A percentile compares a stretch with the other conserved stretches of the same genome.
phyloP scores from a whole-genome alignment of 768 basidiomycete species.

The Strobilomyces confusus region DNA sequence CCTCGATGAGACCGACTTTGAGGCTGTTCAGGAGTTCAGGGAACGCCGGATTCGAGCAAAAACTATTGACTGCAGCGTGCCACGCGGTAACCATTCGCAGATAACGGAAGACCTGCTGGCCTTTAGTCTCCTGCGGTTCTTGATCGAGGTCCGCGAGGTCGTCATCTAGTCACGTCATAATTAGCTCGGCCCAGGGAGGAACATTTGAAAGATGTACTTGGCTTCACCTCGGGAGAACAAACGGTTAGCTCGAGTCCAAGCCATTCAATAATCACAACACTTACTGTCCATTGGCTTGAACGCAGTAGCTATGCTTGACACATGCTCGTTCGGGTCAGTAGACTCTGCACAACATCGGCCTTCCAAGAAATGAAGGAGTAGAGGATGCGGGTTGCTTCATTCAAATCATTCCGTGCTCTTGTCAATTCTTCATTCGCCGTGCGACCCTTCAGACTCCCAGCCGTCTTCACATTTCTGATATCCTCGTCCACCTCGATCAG shows the following conservation, averaged over 20 bases:
- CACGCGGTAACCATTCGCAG: background rate
- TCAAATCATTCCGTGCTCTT: background rate
- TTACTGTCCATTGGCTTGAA: background rate
- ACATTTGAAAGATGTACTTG: background rate
- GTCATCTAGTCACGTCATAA: background rate
- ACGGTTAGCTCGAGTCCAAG: background rate
- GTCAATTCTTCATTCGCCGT: background rate
- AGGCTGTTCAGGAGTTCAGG: background rate
- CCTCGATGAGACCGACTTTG: background rate
- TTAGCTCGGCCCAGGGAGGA: background rate
- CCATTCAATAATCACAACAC: background rate
- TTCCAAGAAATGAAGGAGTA: background rate
- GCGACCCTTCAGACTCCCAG: background rate
- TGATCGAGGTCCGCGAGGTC: background rate
- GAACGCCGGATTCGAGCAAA: background rate
- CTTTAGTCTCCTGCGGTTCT: background rate
- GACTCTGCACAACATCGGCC: background rate
- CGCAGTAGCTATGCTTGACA: background rate
- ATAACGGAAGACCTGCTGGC: background rate
- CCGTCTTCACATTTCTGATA: background rate
- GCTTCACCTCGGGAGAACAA: background rate
- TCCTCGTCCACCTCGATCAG: background rate
- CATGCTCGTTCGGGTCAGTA: background rate
- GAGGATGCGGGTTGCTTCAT: background rate
- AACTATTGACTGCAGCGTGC: background rate